Conservation (phyloP, 805 yeast species). For the Pichia paraexigua region DNA sequence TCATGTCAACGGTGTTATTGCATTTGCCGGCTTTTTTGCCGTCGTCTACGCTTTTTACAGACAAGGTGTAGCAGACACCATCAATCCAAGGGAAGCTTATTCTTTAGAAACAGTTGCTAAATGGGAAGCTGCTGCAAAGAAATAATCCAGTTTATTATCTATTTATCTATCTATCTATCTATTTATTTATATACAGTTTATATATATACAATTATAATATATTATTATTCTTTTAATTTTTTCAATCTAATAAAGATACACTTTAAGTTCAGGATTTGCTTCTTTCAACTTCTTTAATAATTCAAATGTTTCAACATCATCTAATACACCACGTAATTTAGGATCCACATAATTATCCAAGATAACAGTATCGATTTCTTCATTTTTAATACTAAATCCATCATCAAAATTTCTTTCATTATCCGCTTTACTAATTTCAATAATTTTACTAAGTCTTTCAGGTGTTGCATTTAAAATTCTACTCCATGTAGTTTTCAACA, state of each 20-base stretch:
- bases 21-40: constrained; percentile 32
- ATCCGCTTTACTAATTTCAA: constrained; percentile 5
- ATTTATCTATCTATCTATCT: constrained; percentile 6
- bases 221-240: background rate
- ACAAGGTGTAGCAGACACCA: constrained; percentile 31
- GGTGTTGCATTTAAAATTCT: constrained; percentile 58
- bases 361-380: constrained; percentile 45
- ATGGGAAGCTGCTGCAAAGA: constrained; percentile 39
- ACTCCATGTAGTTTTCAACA: constrained; percentile 36
- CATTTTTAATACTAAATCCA: constrained; percentile 31
- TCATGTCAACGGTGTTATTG: constrained; percentile 35
- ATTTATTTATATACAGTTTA: background rate
- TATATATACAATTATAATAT: background rate
- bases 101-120: constrained; percentile 32
- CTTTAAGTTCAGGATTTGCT: constrained; percentile 34
- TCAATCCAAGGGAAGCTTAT: constrained; percentile 31
- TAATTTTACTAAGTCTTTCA: constrained; percentile 38
- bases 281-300: constrained; percentile 33
- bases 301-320: constrained; percentile 38
- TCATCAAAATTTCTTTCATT: constrained; percentile 17
- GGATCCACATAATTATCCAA: constrained; percentile 57
- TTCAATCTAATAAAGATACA: constrained; percentile 40
- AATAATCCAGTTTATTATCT: constrained; percentile 1
- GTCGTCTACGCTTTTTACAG: constrained; percentile 27
- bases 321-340: constrained; percentile 56